phyloP scores from a whole-genome alignment of 306 rosid species.

The Citrullus mucosospermus region DNA sequence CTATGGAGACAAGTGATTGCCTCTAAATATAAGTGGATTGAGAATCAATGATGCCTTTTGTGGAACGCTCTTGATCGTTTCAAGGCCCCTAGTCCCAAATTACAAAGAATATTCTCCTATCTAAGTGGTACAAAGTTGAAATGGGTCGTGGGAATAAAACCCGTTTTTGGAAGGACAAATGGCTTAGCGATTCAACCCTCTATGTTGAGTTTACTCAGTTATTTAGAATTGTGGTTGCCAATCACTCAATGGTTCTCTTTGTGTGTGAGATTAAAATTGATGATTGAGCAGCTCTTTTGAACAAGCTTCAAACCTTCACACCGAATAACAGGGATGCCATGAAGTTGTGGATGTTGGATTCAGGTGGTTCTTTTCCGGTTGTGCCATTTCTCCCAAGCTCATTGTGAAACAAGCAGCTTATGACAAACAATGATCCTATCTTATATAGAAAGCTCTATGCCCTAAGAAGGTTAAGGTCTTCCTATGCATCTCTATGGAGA shows the following conservation, averaged over 20 bases:
- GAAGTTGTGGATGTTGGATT: too few species aligned
- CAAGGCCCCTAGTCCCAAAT: neutral
- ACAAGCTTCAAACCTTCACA: too few species aligned
- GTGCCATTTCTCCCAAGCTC: too few species aligned
- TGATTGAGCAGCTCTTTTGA: too few species aligned
- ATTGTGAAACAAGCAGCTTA: too few species aligned
- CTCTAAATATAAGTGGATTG: neutral
- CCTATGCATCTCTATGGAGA: too few species aligned
- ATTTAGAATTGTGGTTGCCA: neutral
- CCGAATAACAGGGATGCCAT: neutral
- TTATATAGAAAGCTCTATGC: too few species aligned
- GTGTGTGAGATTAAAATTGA: too few species aligned
- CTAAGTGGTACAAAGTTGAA: neutral
- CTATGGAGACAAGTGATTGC: neutral
- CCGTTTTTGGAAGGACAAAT: neutral
- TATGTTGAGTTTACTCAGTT: neutral
- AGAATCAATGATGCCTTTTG: neutral
- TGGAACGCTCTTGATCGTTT: neutral
- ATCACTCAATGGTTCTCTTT: too few species aligned
- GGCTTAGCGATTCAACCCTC: neutral
- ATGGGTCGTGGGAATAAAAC: neutral
- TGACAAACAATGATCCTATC: too few species aligned
- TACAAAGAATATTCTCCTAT: neutral
- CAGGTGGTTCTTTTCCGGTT: too few species aligned
- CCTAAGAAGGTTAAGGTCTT: too few species aligned